Evolutionary conservation across 768 basidiomycete genomes (phyloP).

Genomic region (Lactarius sp.): DNA sequence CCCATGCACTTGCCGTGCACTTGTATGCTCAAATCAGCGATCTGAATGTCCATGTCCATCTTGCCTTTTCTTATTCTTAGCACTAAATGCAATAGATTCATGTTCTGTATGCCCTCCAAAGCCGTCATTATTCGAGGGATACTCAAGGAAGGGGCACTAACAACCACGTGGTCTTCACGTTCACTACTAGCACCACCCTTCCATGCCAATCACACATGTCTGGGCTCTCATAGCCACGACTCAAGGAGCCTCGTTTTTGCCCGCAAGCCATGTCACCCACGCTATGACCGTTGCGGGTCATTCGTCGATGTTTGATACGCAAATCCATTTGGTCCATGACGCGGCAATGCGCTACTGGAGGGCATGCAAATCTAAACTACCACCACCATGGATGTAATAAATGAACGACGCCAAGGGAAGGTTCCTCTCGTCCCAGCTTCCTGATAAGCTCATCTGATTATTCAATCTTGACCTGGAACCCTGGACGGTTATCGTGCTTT

Average conservation of each 20-base stretch:
- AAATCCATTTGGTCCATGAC: not conserved
- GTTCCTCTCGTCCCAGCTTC: not conserved
- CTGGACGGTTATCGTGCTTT: not conserved
- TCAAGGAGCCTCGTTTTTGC: not conserved
- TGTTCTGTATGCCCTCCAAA: not conserved
- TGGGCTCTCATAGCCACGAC: not conserved
- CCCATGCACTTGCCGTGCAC: no score
- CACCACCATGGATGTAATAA: no score
- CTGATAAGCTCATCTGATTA: not conserved
- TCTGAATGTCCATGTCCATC: no score
- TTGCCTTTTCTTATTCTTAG: not conserved
- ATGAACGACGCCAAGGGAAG: not conserved
- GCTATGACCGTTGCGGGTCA: not conserved
- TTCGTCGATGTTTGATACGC: not conserved
- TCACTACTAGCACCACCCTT: not conserved
- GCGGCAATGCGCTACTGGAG: not conserved
- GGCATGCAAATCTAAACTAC: not conserved
- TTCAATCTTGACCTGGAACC: not conserved
- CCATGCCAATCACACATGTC: constrained; percentile 19
- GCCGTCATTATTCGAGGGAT: not conserved
- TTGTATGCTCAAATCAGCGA: no score
- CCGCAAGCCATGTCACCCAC: not conserved
- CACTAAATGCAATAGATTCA: not conserved
- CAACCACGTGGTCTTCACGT: constrained; percentile 11
- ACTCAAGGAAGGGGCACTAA: not conserved